Evolutionary conservation across 768 basidiomycete genomes (phyloP), one percentile per base, ranked within the genome.

Genomic region (Panaeolus cyanescens): DNA sequence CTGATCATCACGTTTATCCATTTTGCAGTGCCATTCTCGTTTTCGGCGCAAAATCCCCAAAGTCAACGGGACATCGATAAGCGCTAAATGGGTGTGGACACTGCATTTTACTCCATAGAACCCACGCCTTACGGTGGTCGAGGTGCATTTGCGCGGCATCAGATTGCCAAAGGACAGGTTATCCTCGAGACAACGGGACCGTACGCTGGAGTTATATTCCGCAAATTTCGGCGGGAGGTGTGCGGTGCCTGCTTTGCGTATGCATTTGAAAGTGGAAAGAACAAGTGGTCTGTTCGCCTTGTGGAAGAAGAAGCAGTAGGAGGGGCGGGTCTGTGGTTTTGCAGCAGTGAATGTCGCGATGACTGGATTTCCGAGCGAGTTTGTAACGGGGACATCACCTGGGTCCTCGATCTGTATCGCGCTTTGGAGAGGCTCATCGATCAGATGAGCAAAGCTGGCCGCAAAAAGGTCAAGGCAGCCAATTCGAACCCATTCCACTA

Each of bases 231-330:
- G 37, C 86, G 84, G 69, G 88, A 89, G 68, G 86, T 88, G 53
- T 90, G 88, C 65, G 83, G 80, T 9, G 75, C 82, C 67, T 90
- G 89, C 71, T 89, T 87, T 68, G 78, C 80, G 36, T 89, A 89
- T 67, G 79, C 84, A 25, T 83, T 82, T 64, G 83, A 85, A 56
- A 74, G 75, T 28, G 76, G 79, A 31, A 77, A 76, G 72, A 74
- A 75, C 62, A 68, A 76, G 28, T 87, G 86, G 86, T 78, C 68
- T 37, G 65, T 73, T 8, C 13, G 28, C 36, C 15, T 32, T 42
- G 39, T 61, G 40, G 66, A 62, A 8, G 56, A 59, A 10, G 65
- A 67, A 1, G 61, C 54, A 28, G 59, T 59, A 25, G 61, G 60
- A 15, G 76, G 72, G 20, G 71, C 76, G 9, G 83, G 85, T 0